These are phyloP conservation scores for Silene vulgaris DNA, from an alignment of 179 eudicot genomes.

Conservation along the genomic window DNA sequence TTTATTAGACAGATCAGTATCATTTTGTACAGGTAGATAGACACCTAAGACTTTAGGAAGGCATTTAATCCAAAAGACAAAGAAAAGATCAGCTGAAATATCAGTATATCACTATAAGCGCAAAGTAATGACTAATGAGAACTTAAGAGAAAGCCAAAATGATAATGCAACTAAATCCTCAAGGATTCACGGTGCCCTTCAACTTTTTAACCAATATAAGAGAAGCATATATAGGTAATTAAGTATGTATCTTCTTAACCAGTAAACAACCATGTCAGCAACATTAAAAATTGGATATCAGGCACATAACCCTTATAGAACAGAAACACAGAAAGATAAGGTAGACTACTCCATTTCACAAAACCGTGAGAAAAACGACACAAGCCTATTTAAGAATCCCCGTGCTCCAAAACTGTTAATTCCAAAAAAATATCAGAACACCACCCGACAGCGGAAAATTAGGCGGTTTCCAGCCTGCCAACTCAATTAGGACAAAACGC, in stretches of 20 bases:
- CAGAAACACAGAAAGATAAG: neutral
- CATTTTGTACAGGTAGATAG: neutral
- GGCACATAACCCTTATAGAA: neutral
- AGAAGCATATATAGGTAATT: neutral
- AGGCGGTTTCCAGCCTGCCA: neutral
- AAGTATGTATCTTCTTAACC: neutral
- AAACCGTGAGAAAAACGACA: neutral
- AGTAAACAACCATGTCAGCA: neutral
- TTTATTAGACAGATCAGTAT: neutral
- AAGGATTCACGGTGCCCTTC: neutral
- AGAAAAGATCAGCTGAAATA: neutral
- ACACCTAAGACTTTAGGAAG: neutral
- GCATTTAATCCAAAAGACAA: constrained; percentile 1
- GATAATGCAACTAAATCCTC: neutral
- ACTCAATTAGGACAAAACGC: neutral
- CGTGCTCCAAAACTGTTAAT: neutral
- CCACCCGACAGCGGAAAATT: neutral
- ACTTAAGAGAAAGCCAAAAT: neutral
- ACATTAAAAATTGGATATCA: neutral
- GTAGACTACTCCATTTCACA: neutral
- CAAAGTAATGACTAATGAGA: neutral
- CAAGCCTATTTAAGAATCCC: neutral
- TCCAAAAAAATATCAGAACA: neutral
- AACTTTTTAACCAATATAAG: neutral
- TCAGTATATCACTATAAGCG: neutral